Evolutionary conservation across 176 grass and related monocot genomes (phyloP), one percentile per base, ranked within the genome.

Genomic region (Carex cristatella): DNA sequence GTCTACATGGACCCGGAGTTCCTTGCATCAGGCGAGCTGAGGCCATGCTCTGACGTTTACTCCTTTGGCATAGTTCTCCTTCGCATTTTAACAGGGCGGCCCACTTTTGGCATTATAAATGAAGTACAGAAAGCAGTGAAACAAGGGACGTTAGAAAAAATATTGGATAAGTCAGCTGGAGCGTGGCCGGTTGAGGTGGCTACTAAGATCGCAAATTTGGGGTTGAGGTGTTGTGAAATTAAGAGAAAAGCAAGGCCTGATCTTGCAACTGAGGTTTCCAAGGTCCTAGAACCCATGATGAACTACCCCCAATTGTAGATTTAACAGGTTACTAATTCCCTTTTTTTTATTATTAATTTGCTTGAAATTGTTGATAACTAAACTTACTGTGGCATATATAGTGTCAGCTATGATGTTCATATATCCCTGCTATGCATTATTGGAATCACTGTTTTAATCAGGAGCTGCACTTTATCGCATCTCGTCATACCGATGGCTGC

Each of bases 1-100:
- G 86, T 87, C 35, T 96, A 96, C 79, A 93, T 96, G 87, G 94
- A 96, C 80, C 94, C 94, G 37, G 89, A 95, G 84, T 95, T 91
- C 77, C 68, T 93, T 64, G 88, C 90, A n/a, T 91, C 89, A 55
- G 94, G 94, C 69, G 94, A 95, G 44, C 79, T 95, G 49, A 95
- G 85, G 59, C 89, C 94, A 8, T 66, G 55, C 38, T 95, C 91
- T 74, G 94, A 95, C 76, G 83, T 95, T 71, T 95, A 93, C 84
- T 95, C 94, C 69, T 95, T 93, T 57, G 94, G 94, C 38, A 90
- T 95, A 13, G 23, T 93, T 79, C 87, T 95, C 74, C 85, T 95
- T 54, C 94, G 89, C 42, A 85, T 95, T 33, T 72, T 95, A 54
- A 95, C 94, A 54, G 94, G 94, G 82, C 88, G 86, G 84, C 74